Percentiles rank a stretch among this genome's conserved stretches.
These are phyloP conservation scores for Incumbomyces lentus DNA, from an alignment of 2,329 filamentous ascomycete species.

Conservation along the genomic window DNA sequence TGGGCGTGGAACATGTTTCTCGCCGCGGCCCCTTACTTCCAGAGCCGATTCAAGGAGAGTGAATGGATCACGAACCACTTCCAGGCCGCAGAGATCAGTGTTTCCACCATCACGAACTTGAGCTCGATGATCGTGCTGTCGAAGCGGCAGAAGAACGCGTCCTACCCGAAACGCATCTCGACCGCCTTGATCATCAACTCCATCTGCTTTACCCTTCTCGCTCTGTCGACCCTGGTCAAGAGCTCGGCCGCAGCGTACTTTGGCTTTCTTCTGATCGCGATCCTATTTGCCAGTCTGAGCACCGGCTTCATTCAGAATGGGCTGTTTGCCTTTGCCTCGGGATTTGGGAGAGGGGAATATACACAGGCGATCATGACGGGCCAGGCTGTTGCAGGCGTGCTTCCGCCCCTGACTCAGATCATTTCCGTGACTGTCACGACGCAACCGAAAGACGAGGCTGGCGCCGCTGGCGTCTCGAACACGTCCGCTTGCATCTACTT, in stretches of 20 bases:
- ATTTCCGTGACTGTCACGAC: conserved; percentile 61
- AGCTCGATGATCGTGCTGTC: conserved; percentile 64
- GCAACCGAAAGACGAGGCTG: conserved; percentile 27
- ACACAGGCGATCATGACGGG: conserved; percentile 95
- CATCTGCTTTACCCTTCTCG: conserved; percentile 64
- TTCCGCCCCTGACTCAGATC: conserved; percentile 82
- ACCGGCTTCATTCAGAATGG: conserved; percentile 88
- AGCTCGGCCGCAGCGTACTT: conserved; percentile 61
- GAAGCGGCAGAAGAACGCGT: conserved; percentile 68
- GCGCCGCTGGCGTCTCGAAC: conserved; percentile 38
- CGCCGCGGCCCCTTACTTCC: conserved; percentile 87
- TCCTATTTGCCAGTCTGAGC: conserved; percentile 66
- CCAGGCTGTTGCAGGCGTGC: conserved; percentile 81
- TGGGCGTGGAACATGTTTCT: conserved; percentile 99
- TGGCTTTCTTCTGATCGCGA: conserved; percentile 69
- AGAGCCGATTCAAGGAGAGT: conserved; percentile 62
- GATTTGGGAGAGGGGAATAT: conserved; percentile 78
- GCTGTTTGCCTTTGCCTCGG: conserved; percentile 78
- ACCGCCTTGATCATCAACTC: conserved; percentile 66
- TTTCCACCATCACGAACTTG: conserved; percentile 77
- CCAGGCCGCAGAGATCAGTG: conserved; percentile 77
- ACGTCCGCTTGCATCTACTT: conserved; percentile 85
- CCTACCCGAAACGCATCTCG: conserved; percentile 79
- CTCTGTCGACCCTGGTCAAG: conserved; percentile 65
- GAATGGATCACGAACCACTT: conserved; percentile 69